Evolutionary conservation across 495 filamentous ascomycete species (phyloP), one percentile per base, ranked within the genome.

Genomic region (Astrocystis sublimbata): DNA sequence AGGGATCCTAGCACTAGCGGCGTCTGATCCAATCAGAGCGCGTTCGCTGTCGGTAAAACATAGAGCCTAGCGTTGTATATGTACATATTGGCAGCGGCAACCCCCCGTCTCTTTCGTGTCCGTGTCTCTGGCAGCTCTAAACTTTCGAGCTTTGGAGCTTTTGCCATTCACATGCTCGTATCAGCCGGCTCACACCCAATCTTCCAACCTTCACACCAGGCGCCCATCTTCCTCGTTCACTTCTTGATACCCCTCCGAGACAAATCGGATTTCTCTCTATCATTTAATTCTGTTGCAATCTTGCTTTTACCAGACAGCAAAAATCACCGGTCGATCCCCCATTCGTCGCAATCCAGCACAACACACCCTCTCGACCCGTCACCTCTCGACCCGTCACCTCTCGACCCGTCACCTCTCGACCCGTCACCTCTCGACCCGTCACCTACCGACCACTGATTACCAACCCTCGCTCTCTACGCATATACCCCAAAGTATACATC

Each of bases 51-150:
- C 70, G 68, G 68, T 65, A 64, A 61, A 70, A 66, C 63, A 51
- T 72, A 26, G 59, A 1, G 64, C 68, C 70, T 72, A 72, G 70
- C 70, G 43, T 70, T 71, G 69, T 71, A 71, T 10, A 46, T 67
- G 53, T 70, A 68, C 65, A 55, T 58, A 65, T 35, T 46, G 70
- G 56, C 65, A 58, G 58, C 21, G 15, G 65, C 62, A 62, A 38
- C 63, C 67, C 70, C 70, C 68, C 65, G 52, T 28, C 35, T 50
- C 56, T 28, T 65, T 61, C 60, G 49, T 62, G 50, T n/a, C 30
- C 28, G 57, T 28, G 45, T 33, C 31, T 49, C 26, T 28, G 36
- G 10, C 19, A 28, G 47, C 24, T 56, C 19, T 30, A 17, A 38
- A 7, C 33, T 33, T 19, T 57, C 4, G 38, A 43, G 38, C 40